Evolutionary conservation across 257 asterid genomes (phyloP).

Genomic region (Voacanga thouarsii): DNA sequence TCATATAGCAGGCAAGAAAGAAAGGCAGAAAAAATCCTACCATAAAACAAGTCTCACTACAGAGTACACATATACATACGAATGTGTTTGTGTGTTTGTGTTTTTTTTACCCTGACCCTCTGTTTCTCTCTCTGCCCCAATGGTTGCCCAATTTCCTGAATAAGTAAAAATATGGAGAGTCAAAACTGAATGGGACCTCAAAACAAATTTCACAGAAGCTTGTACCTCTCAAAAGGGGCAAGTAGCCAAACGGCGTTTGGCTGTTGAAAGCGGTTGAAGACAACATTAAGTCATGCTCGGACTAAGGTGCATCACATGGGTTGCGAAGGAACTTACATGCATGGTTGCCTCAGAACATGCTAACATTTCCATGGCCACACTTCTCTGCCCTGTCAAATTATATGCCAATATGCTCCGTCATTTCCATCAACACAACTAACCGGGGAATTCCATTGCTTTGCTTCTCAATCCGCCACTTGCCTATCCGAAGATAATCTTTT

Average conservation of each 20-base stretch:
- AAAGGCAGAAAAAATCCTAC: not conserved
- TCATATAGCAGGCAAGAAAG: not conserved
- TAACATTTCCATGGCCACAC: constrained; percentile 45
- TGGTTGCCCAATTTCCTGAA: not conserved
- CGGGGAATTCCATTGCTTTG: constrained; percentile 37
- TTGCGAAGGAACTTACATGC: constrained; percentile 44
- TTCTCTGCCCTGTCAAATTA: constrained; percentile 16
- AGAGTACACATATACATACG: not conserved
- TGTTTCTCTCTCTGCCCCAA: not conserved
- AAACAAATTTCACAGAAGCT: constrained; percentile 23
- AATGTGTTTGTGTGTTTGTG: not conserved
- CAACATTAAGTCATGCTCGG: constrained; percentile 55
- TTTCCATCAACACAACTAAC: constrained; percentile 33
- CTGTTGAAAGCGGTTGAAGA: constrained; percentile 37
- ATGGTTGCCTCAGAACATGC: constrained; percentile 45
- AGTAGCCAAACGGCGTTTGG: constrained; percentile 47
- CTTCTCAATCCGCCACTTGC: constrained; percentile 56
- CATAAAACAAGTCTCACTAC: not conserved
- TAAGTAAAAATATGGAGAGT: constrained; percentile 19
- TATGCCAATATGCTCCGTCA: constrained; percentile 45
- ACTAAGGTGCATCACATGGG: constrained; percentile 73
- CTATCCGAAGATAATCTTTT: constrained; percentile 42
- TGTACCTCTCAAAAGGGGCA: constrained; percentile 48
- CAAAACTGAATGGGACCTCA: constrained; percentile 47
- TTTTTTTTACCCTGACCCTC: not conserved